Percentiles rank a stretch among this genome's conserved stretches.
Evolutionary conservation across 306 rosid genomes (phyloP).

Genomic region (Lupinus albus): DNA sequence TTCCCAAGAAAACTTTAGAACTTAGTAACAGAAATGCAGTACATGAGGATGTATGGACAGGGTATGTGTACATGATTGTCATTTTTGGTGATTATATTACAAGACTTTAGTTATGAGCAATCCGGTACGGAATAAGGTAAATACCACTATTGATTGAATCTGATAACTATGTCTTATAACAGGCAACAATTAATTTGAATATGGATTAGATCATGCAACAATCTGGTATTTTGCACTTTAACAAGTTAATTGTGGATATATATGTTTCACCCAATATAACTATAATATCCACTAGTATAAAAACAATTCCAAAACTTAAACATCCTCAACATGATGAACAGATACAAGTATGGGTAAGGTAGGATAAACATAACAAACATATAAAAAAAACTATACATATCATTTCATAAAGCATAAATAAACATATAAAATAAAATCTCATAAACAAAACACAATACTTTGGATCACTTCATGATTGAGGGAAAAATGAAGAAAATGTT

Average conservation of each 20-base stretch:
- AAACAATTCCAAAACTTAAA: conserved; percentile 7
- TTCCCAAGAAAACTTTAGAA: neutral
- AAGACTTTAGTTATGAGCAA: too few relatives aligned
- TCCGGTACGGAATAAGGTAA: too few relatives aligned
- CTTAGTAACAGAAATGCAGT: neutral
- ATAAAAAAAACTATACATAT: too few relatives aligned
- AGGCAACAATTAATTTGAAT: conserved; percentile 28
- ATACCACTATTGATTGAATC: neutral
- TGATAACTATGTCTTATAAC: neutral
- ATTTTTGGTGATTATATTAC: neutral
- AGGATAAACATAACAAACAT: too few relatives aligned
- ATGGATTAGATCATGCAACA: conserved; percentile 21
- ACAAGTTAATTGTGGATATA: neutral
- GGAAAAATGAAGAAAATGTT: neutral
- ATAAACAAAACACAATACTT: too few relatives aligned
- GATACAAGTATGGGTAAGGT: neutral
- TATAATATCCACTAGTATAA: neutral
- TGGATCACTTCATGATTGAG: too few relatives aligned
- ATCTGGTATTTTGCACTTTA: neutral
- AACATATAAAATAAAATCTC: neutral
- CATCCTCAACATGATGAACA: neutral
- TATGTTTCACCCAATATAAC: neutral
- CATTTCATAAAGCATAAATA: neutral
- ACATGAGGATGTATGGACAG: neutral
- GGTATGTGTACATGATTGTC: neutral